A percentile compares a stretch with the other conserved stretches of the same genome.
These are phyloP conservation scores for Roridomyces roridus DNA, from an alignment of 768 basidiomycete species.

Conservation along the genomic window DNA sequence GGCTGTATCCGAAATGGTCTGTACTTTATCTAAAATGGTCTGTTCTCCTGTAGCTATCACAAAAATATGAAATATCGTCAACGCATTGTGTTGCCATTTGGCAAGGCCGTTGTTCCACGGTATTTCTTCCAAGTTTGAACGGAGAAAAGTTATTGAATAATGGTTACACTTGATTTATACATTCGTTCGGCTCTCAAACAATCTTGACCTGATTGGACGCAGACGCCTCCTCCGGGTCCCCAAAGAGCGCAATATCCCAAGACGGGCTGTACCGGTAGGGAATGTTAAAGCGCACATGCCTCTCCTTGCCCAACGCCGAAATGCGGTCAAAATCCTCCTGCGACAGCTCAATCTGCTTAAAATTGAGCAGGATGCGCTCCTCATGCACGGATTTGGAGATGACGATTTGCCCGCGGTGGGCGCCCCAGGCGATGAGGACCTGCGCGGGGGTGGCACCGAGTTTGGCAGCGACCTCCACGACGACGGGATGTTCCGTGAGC, in stretches of 20 bases:
- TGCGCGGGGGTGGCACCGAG: slow-evolving; percentile 76
- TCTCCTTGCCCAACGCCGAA: slow-evolving; percentile 52
- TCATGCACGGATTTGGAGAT: slow-evolving; percentile 85
- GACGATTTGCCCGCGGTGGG: slow-evolving; percentile 75
- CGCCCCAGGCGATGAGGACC: slow-evolving; percentile 85
- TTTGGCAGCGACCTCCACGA: slow-evolving; percentile 67
- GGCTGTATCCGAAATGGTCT: too few species aligned
- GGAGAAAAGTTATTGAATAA: too few species aligned
- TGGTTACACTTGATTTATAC: not conserved
- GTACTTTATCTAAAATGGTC: too few species aligned
- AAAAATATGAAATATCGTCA: too few species aligned
- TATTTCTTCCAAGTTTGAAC: too few species aligned
- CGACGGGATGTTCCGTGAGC: slow-evolving; percentile 69
- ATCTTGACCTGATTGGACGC: slow-evolving; percentile 43
- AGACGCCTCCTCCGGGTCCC: slow-evolving; percentile 61
- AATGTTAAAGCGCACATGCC: slow-evolving; percentile 60
- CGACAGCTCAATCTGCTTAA: slow-evolving; percentile 72
- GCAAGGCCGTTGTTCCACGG: too few species aligned
- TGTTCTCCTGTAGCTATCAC: too few species aligned
- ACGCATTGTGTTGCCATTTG: too few species aligned
- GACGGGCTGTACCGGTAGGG: slow-evolving; percentile 62
- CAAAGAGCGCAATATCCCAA: slow-evolving; percentile 80
- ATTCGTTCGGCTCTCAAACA: slow-evolving; percentile 14
- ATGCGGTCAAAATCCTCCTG: slow-evolving; percentile 72
- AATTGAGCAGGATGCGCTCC: slow-evolving; percentile 77